These are phyloP conservation scores for Eurotiales sp. DNA, from an alignment of 2,329 filamentous ascomycete genomes.

Conservation along the genomic window DNA sequence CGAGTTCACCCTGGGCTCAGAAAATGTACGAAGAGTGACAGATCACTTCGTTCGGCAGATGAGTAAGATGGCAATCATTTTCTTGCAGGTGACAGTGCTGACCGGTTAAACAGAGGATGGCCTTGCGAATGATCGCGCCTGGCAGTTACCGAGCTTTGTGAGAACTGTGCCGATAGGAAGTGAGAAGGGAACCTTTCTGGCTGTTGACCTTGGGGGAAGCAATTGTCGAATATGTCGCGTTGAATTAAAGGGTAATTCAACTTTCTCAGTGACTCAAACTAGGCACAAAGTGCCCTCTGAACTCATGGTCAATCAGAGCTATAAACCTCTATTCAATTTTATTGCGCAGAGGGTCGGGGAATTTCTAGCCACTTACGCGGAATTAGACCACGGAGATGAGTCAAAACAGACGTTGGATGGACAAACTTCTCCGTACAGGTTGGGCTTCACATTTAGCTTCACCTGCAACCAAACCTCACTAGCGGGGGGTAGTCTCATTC, in stretches of 20 bases:
- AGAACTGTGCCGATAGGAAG: constrained; percentile 17
- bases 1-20: constrained; percentile 12
- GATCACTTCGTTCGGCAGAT: constrained; percentile 15
- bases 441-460: constrained; percentile 23
- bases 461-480: constrained; percentile 20
- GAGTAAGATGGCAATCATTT: constrained; percentile 5
- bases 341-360: constrained; percentile 16
- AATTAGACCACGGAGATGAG: too few relatives aligned
- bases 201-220: constrained; percentile 21
- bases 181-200: constrained; percentile 19
- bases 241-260: constrained; percentile 19
- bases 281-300: constrained; percentile 17
- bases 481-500: constrained; percentile 17
- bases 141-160: constrained; percentile 20
- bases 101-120: constrained; percentile 17
- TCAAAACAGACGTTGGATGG: too few relatives aligned
- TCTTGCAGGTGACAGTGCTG: background rate
- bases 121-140: constrained; percentile 16
- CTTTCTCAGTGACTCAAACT: constrained; percentile 17
- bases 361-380: constrained; percentile 13
- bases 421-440: constrained; percentile 9
- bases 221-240: constrained; percentile 22
- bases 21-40: constrained; percentile 13
- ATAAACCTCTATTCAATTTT: constrained; percentile 20
- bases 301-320: constrained; percentile 18